Percentiles rank a stretch among this genome's conserved stretches.
These are phyloP conservation scores for Medicago arabica DNA, from an alignment of 306 rosid genomes.

Conservation along the genomic window DNA sequence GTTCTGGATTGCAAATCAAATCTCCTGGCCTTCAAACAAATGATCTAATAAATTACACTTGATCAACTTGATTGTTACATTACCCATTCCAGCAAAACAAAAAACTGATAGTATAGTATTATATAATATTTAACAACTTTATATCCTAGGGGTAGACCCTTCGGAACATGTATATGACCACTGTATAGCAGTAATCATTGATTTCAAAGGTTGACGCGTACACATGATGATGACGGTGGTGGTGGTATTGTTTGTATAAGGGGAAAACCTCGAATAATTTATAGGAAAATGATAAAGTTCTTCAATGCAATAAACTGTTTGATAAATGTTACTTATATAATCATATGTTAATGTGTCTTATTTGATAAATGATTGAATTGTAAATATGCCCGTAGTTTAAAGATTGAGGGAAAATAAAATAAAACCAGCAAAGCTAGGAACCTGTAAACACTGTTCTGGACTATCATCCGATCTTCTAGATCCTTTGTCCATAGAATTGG, in stretches of 20 bases:
- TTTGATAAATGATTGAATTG: constrained; percentile 30
- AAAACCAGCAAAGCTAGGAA: constrained; percentile 38
- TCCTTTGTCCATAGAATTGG: constrained; percentile 37
- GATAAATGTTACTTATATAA: background rate
- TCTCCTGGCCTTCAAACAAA: background rate
- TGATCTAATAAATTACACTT: background rate
- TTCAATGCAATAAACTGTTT: constrained; percentile 12
- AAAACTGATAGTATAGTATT: background rate
- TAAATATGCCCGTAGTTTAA: constrained; percentile 5
- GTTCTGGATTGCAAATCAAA: background rate
- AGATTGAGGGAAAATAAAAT: background rate
- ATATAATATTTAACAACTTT: background rate
- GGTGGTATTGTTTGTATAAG: background rate
- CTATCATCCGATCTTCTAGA: constrained; percentile 44
- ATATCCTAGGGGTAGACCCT: background rate
- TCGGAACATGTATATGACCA: background rate
- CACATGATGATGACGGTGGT: background rate
- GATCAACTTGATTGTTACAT: background rate
- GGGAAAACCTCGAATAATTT: background rate
- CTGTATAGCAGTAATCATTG: background rate
- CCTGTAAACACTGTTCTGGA: constrained; percentile 57
- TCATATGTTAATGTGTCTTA: background rate
- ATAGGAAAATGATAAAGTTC: background rate
- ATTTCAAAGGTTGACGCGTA: background rate
- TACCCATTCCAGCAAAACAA: background rate